Evolutionary conservation across 148 eudicot species (phyloP).

Genomic region (Salicornia ramosissima): DNA sequence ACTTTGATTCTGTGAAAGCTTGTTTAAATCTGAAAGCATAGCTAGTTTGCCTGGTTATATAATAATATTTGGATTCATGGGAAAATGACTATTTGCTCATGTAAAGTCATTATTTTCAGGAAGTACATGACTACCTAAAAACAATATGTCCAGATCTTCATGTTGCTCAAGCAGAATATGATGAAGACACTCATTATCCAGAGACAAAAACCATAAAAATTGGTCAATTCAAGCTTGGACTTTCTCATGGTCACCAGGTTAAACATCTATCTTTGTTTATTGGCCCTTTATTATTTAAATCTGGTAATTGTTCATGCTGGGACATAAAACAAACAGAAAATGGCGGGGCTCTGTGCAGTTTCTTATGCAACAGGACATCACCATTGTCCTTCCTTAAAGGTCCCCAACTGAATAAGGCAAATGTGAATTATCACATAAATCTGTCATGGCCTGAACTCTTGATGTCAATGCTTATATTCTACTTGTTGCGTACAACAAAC

Average conservation of each 20-base stretch:
- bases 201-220: conserved; percentile 89
- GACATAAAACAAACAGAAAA: background rate
- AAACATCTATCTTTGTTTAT: conserved; percentile 4
- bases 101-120: conserved; percentile 52
- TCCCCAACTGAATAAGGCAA: background rate
- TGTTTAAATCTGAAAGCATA: too few relatives aligned
- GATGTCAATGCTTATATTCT: too few relatives aligned
- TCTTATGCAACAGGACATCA: background rate
- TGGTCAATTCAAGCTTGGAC: conserved; percentile 97
- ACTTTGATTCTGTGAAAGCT: too few relatives aligned
- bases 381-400: background rate
- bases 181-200: conserved; percentile 88
- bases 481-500: background rate
- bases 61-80: too few relatives aligned
- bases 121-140: conserved; percentile 93
- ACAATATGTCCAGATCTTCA: conserved; percentile 83
- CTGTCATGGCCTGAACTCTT: background rate
- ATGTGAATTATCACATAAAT: background rate
- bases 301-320: conserved; percentile 4
- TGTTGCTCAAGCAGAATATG: conserved; percentile 88
- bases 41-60: too few relatives aligned
- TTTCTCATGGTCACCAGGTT: conserved; percentile 99
- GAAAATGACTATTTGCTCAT: too few relatives aligned
- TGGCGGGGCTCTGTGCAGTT: background rate
- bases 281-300: background rate